Base-by-base conservation (phyloP, 2,329 filamentous ascomycete species). In the Graphilbum ipis-grandicollis region DNA sequence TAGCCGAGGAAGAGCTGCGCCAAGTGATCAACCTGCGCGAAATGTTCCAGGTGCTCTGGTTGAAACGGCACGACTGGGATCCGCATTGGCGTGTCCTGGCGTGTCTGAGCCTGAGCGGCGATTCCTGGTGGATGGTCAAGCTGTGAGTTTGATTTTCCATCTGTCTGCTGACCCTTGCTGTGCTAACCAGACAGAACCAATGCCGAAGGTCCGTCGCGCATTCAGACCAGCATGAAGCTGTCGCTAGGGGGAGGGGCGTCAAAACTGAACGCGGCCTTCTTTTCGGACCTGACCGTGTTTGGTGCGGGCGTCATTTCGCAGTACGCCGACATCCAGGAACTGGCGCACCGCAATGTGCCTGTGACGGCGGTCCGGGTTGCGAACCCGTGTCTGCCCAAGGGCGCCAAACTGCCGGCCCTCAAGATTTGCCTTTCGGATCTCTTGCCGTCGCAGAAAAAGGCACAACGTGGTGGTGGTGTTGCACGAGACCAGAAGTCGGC, bases 101-200 rank as follows among this genome's bases (percentile, higher is more conserved):
- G 33, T 73, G 74, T 36, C 66, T 84, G 51, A 75, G 77, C 50
- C 63, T 80, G 49, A 65, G 67, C 48, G 81, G 82, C 37, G 81
- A 90, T 50, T 68, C 67, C 42, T 93, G 82, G 81, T 86, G 78
- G 74, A 59, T 86, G 41, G 61, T 83, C 37, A 68, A 78, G 53
- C 54, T 71, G 66, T 75, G 58, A 57, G 67, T 61, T 29, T 18
- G n/a, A 2, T 37, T 54, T 71, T 65, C 75, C 58, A 58, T 66
- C 59, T n/a, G n/a, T 33, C 23, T 25, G 10, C 30, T 33, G 23
- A 18, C 31, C n/a, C 22, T 41, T 30, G 23, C 37, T 35, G 19
- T 14, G 18, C 33, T 34, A 25, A 34, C 22, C 3, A 2, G 38
- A 25, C 25, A 37, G 31, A 17, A 30, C 17, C 19, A 41, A 23